Percentiles rank a stretch among this genome's conserved stretches.
phyloP scores from a whole-genome alignment of 345 rosid genomes.

The Camelina sativa region DNA sequence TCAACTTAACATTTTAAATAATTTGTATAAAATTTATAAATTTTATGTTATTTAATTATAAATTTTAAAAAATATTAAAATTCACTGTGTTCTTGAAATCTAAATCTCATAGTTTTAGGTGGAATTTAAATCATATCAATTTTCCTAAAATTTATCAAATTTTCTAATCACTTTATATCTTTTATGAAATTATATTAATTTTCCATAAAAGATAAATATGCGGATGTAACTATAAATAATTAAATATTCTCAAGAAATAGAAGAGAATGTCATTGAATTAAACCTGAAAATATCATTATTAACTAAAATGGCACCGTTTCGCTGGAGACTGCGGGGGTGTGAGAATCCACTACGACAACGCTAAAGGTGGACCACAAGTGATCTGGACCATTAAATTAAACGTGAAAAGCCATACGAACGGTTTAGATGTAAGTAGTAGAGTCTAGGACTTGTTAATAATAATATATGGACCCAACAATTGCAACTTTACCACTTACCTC shows the following conservation, averaged over 20 bases:
- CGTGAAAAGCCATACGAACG: not conserved
- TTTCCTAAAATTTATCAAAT: too few species aligned
- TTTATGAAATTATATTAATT: not conserved
- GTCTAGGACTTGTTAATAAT: constrained; percentile 8
- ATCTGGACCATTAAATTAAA: constrained; percentile 38
- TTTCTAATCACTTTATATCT: not conserved
- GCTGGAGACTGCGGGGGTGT: not conserved
- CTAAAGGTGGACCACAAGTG: constrained; percentile 22
- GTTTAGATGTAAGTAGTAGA: constrained; percentile 35
- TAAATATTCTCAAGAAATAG: not conserved
- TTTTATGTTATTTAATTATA: too few species aligned
- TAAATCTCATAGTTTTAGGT: too few species aligned
- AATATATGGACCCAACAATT: constrained; percentile 37
- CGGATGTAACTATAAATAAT: constrained; percentile 13
- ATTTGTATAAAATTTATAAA: too few species aligned
- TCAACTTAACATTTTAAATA: too few species aligned
- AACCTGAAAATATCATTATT: not conserved
- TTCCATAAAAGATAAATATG: not conserved
- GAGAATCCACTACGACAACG: constrained; percentile 10
- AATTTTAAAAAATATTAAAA: too few species aligned
- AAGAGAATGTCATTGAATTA: constrained; percentile 34
- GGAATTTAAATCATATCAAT: too few species aligned
- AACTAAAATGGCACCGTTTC: not conserved
- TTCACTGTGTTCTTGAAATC: too few species aligned
- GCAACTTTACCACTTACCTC: constrained; percentile 33